Conservation (phyloP, 768 basidiomycete species). For the Panus rudis region DNA sequence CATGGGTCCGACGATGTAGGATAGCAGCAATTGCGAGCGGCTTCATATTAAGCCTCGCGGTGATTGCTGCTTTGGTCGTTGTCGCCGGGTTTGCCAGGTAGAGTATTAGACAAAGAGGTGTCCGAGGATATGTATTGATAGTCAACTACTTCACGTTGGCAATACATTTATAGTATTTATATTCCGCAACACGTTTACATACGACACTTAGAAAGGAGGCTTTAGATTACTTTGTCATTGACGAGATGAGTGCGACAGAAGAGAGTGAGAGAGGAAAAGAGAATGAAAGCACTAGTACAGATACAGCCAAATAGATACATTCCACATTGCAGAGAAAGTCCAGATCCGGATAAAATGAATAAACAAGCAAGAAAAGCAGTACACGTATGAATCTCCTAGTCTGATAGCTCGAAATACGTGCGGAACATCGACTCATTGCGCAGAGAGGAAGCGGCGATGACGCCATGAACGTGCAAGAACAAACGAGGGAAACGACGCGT, state of each 20-base stretch:
- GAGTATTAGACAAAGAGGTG: neutral
- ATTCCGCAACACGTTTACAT: neutral
- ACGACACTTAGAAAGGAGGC: no score
- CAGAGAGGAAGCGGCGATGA: conserved; percentile 66
- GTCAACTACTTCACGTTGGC: neutral
- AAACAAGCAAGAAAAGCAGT: no score
- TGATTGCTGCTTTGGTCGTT: conserved; percentile 45
- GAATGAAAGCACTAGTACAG: conserved; percentile 18
- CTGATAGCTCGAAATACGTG: conserved; percentile 82
- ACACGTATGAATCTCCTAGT: no score
- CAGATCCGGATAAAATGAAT: no score
- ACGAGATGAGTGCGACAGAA: neutral
- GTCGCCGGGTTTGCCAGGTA: conserved; percentile 12
- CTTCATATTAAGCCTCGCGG: conserved; percentile 38
- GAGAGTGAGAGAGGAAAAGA: conserved; percentile 5
- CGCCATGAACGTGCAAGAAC: conserved; percentile 88
- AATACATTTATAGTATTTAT: neutral
- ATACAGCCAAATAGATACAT: conserved; percentile 21
- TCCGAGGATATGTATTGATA: no score
- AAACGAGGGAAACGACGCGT: conserved; percentile 86
- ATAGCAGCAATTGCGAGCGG: conserved; percentile 56
- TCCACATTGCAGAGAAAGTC: no score
- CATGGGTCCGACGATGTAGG: conserved; percentile 41
- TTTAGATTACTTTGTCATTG: conserved; percentile 2
- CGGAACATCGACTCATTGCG: conserved; percentile 86